These are phyloP conservation scores for Candida silvatica DNA, from an alignment of 805 yeast species.

Conservation along the genomic window DNA sequence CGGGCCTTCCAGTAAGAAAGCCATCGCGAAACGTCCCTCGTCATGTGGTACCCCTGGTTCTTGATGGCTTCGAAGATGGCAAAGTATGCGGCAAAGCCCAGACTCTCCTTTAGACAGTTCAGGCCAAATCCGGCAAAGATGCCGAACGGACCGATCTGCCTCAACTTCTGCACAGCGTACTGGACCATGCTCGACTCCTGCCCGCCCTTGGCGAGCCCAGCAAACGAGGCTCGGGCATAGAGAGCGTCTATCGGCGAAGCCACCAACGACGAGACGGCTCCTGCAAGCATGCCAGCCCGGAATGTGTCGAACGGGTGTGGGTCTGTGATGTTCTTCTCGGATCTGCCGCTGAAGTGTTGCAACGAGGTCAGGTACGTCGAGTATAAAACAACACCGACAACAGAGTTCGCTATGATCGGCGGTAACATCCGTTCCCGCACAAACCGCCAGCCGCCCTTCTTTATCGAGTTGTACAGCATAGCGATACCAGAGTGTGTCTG, in stretches of 20 bases:
- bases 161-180: constrained; percentile 61
- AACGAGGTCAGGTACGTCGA: constrained; percentile 65
- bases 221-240: constrained; percentile 69
- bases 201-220: constrained; percentile 60
- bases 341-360: constrained; percentile 25
- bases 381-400: constrained; percentile 81
- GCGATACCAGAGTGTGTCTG: constrained; percentile 77
- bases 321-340: constrained; percentile 14
- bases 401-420: constrained; percentile 80
- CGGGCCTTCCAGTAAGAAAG: constrained; percentile 28
- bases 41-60: constrained; percentile 49
- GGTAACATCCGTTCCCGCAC: constrained; percentile 83
- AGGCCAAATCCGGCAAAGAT: constrained; percentile 87
- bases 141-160: constrained; percentile 70
- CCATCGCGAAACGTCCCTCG: constrained; percentile 36
- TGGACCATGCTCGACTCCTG: constrained; percentile 63
- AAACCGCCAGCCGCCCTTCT: constrained; percentile 76
- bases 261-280: constrained; percentile 77
- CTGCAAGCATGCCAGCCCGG: constrained; percentile 79
- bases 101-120: constrained; percentile 65
- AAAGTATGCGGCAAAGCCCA: constrained; percentile 83
- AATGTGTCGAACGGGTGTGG: constrained; percentile 48
- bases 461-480: constrained; percentile 59
- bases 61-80: constrained; percentile 73
- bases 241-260: constrained; percentile 95